phyloP scores from a whole-genome alignment of 2,329 filamentous ascomycete species.

The Xylaria sp. region DNA sequence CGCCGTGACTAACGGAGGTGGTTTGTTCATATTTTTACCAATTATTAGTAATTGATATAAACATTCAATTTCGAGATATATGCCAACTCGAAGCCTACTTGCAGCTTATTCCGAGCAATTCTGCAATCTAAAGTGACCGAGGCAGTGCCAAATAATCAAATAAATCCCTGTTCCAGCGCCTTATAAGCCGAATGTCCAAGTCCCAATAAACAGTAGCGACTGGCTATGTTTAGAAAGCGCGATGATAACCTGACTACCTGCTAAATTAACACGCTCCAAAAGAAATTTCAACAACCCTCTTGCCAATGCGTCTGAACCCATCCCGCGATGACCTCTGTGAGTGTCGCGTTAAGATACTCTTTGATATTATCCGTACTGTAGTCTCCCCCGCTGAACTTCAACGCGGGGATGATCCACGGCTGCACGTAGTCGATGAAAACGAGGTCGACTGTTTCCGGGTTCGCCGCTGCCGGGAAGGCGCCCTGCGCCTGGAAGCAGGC shows the following conservation, averaged over 20 bases:
- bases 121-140: no score
- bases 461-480: slow-evolving; percentile 57
- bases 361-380: slow-evolving; percentile 55
- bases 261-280: no score
- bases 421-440: slow-evolving; percentile 93
- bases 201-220: no score
- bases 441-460: slow-evolving; percentile 79
- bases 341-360: slow-evolving; percentile 58
- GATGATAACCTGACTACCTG: no score
- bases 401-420: slow-evolving; percentile 76
- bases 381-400: slow-evolving; percentile 64
- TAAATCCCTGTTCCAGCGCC: not conserved
- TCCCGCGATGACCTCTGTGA: slow-evolving; percentile 60
- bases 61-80: not conserved
- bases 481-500: slow-evolving; percentile 80
- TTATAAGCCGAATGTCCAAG: no score
- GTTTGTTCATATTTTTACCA: no score
- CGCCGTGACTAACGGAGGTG: no score
- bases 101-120: no score
- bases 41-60: not conserved
- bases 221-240: no score
- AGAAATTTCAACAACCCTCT: slow-evolving; percentile 47
- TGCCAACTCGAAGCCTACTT: no score
- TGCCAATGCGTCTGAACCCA: slow-evolving; percentile 68
- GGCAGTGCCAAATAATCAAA: no score